Evolutionary conservation across 306 rosid species (phyloP).

Genomic region (Casuarina equisetifolia): DNA sequence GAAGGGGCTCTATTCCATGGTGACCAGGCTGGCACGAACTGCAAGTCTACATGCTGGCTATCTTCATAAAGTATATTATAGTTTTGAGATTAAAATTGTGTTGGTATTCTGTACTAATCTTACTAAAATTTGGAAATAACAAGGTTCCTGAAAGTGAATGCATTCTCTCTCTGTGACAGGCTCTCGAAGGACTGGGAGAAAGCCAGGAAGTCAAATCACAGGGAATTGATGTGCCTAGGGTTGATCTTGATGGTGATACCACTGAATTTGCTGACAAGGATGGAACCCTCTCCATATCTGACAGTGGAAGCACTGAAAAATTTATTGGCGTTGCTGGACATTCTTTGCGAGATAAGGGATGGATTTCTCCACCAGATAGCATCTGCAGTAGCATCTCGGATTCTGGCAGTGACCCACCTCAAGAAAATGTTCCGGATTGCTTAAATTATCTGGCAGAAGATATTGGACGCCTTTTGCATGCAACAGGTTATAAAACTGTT

Average conservation of each 20-base stretch:
- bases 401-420: conserved; percentile 52
- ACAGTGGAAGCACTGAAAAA: conserved; percentile 54
- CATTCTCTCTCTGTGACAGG: conserved; percentile 49
- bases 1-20: conserved; percentile 81
- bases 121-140: conserved; percentile 10
- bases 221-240: conserved; percentile 57
- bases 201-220: conserved; percentile 85
- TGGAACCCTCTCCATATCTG: conserved; percentile 52
- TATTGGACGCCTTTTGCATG: conserved; percentile 44
- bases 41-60: conserved; percentile 97
- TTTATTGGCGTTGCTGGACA: conserved; percentile 45
- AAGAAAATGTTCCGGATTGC: conserved; percentile 65
- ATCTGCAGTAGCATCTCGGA: conserved; percentile 69
- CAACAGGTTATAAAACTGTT: conserved; percentile 28
- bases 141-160: conserved; percentile 11
- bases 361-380: conserved; percentile 92
- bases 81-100: conserved; percentile 28
- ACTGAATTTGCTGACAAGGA: conserved; percentile 63
- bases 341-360: conserved; percentile 76
- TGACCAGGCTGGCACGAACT: conserved; percentile 82
- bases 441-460: conserved; percentile 55
- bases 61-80: conserved; percentile 76
- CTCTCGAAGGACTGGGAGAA: conserved; percentile 97
- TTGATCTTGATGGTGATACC: conserved; percentile 60
- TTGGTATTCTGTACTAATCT: not conserved